Conservation (phyloP, 306 rosid species). For the Cyclanthera cordifolia region DNA sequence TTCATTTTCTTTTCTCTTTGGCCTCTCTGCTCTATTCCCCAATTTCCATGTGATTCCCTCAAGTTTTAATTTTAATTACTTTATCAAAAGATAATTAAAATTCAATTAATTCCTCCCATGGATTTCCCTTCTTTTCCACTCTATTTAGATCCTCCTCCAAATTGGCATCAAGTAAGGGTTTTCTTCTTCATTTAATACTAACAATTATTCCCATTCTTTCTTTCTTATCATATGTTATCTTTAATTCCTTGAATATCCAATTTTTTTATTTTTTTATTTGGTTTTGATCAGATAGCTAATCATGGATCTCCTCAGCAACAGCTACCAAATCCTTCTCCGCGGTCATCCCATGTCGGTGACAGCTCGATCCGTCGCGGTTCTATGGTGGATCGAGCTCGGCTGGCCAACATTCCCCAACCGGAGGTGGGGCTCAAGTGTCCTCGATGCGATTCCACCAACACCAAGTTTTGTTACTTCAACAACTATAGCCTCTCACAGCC, state of each 20-base stretch:
- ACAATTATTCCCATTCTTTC: slow-evolving; percentile 10
- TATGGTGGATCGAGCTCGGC: slow-evolving; percentile 80
- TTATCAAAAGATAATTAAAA: slow-evolving; percentile 53
- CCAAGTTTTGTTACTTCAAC: too few relatives aligned
- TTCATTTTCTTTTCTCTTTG: slow-evolving; percentile 29
- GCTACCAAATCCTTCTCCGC: neutral
- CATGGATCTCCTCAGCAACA: slow-evolving; percentile 28
- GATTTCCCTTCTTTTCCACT: slow-evolving; percentile 92
- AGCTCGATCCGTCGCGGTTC: slow-evolving; percentile 54
- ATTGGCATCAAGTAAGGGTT: slow-evolving; percentile 90
- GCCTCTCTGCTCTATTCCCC: slow-evolving; percentile 98
- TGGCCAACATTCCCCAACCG: slow-evolving; percentile 63
- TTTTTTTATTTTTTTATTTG: neutral
- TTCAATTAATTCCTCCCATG: slow-evolving; percentile 38
- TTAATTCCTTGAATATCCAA: slow-evolving; percentile 13
- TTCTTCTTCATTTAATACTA: neutral
- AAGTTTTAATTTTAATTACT: slow-evolving; percentile 69
- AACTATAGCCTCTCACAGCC: slow-evolving; percentile 79
- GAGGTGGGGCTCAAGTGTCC: slow-evolving; percentile 85
- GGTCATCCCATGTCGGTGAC: neutral
- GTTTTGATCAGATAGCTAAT: slow-evolving; percentile 11
- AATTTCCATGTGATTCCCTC: slow-evolving; percentile 67
- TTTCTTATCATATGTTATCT: slow-evolving; percentile 8
- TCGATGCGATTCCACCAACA: slow-evolving; percentile 19
- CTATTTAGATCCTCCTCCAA: slow-evolving; percentile 97